Evolutionary conservation across 2,329 filamentous ascomycete genomes (phyloP).

Genomic region (Colletotrichum endophyticum): DNA sequence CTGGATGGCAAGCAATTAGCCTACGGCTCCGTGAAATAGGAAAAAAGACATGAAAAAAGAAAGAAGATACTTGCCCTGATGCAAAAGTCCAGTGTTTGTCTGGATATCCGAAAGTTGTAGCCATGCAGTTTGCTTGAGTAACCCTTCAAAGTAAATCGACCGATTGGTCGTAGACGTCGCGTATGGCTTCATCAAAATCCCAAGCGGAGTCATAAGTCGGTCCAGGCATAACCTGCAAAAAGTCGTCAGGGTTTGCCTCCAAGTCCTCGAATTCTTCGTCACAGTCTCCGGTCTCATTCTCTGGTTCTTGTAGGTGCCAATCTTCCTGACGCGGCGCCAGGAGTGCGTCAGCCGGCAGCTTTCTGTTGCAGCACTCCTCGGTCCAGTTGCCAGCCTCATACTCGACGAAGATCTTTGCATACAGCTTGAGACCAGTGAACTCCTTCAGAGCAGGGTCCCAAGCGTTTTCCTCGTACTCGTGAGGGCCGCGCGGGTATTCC

Average conservation of each 20-base stretch:
- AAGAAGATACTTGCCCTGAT: not conserved
- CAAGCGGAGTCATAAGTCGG: not conserved
- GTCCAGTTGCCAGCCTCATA: not conserved
- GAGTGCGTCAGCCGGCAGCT: not conserved
- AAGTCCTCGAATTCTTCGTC: not conserved
- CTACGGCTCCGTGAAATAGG: not conserved
- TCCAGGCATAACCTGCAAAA: not conserved
- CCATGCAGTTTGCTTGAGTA: not conserved
- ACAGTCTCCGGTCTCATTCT: not conserved
- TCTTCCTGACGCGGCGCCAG: not conserved
- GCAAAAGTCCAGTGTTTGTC: not conserved
- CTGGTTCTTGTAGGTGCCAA: not conserved
- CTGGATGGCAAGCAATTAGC: not conserved
- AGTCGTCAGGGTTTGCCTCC: not conserved
- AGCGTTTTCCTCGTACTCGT: not conserved
- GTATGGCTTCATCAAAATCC: not conserved
- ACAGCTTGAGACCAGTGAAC: not conserved
- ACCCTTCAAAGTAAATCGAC: not conserved
- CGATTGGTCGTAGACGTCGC: not conserved
- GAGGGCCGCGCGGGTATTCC: not conserved
- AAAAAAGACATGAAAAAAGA: not conserved
- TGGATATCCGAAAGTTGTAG: not conserved
- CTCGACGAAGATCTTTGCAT: not conserved
- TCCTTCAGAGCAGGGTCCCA: not conserved
- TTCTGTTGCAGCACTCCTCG: not conserved